These are phyloP conservation scores for Kluyveromyces sp. DNA, from an alignment of 1,139 yeast species.

Conservation along the genomic window DNA sequence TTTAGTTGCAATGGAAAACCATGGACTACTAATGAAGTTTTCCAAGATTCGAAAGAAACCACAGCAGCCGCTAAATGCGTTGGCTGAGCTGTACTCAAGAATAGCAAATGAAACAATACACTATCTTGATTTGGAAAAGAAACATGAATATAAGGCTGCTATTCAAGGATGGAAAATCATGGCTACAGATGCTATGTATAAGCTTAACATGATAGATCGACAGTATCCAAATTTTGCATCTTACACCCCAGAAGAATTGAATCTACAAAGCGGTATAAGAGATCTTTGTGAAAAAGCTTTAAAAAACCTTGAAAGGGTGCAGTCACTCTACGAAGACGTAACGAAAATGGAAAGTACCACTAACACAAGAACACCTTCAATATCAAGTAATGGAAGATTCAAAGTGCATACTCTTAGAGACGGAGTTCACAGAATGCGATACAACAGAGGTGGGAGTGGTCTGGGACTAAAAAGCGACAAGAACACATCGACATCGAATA, in stretches of 20 bases:
- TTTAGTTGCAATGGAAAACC: slow-evolving; percentile 15
- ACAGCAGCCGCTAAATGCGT: slow-evolving; percentile 48
- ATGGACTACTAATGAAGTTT: slow-evolving; percentile 21
- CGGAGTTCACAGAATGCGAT: slow-evolving; percentile 3
- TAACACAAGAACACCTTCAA: not conserved
- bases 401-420: slow-evolving; percentile 4
- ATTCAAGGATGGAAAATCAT: slow-evolving; percentile 65
- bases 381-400: not conserved
- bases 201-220: slow-evolving; percentile 49
- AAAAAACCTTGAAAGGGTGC: slow-evolving; percentile 34
- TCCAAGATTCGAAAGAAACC: slow-evolving; percentile 44
- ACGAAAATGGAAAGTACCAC: not conserved
- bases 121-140: slow-evolving; percentile 52
- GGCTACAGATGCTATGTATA: slow-evolving; percentile 51
- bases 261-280: slow-evolving; percentile 32
- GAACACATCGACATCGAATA: not conserved
- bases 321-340: slow-evolving; percentile 15
- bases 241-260: slow-evolving; percentile 37
- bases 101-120: slow-evolving; percentile 51
- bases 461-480: slow-evolving; percentile 1
- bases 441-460: slow-evolving; percentile 4
- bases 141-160: slow-evolving; percentile 45
- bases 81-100: slow-evolving; percentile 54
- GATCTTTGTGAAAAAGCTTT: slow-evolving; percentile 30
- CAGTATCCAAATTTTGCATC: slow-evolving; percentile 32